phyloP scores from a whole-genome alignment of 768 basidiomycete species.

The Rhizopogon vinicolor region DNA sequence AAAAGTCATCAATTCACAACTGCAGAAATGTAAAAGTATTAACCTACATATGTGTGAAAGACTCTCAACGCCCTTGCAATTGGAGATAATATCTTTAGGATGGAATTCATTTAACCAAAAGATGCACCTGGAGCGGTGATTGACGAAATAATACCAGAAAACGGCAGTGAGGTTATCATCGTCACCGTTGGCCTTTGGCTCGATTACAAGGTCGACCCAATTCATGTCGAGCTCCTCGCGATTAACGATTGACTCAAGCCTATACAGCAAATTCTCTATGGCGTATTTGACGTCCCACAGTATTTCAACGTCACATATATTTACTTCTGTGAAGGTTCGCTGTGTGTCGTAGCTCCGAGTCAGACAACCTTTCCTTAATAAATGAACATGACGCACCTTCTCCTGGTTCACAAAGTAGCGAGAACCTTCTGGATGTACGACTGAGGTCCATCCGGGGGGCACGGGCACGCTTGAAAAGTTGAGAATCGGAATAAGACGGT shows the following conservation, averaged over 20 bases:
- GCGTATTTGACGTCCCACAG: slow-evolving; percentile 31
- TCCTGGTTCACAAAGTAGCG: neutral
- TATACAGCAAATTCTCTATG: slow-evolving; percentile 14
- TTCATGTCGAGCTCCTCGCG: slow-evolving; percentile 6
- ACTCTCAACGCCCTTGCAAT: slow-evolving; percentile 16
- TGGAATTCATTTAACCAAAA: slow-evolving; percentile 51
- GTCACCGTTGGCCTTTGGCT: slow-evolving; percentile 23
- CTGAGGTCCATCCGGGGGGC: neutral
- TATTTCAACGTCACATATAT: slow-evolving; percentile 37
- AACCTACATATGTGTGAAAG: slow-evolving; percentile 21
- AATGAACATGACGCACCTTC: neutral
- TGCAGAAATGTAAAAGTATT: neutral
- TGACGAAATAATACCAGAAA: slow-evolving; percentile 48
- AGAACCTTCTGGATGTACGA: neutral
- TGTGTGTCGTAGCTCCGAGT: slow-evolving; percentile 11
- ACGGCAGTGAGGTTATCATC: slow-evolving; percentile 9
- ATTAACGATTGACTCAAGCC: slow-evolving; percentile 14
- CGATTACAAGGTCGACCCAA: slow-evolving; percentile 43
- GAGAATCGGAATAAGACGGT: neutral
- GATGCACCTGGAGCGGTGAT: slow-evolving; percentile 39
- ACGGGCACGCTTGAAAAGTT: neutral
- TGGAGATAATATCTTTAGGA: slow-evolving; percentile 23
- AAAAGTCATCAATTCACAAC: neutral
- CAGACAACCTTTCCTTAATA: neutral
- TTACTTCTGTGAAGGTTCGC: slow-evolving; percentile 52